These are phyloP conservation scores for Prosopis cineraria DNA, from an alignment of 306 rosid genomes.

Conservation along the genomic window DNA sequence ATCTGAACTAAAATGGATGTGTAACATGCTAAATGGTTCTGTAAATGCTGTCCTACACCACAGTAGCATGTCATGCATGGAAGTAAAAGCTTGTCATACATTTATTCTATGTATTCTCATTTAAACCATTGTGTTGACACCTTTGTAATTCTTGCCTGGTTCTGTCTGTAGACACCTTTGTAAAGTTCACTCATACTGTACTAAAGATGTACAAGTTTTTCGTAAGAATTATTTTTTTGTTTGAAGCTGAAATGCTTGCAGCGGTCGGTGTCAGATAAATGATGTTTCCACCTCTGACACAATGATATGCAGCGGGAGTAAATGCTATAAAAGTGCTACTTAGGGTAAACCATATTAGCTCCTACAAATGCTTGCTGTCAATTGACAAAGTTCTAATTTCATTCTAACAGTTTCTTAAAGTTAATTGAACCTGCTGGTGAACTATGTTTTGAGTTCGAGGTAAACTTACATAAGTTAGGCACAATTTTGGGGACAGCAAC, in stretches of 20 bases:
- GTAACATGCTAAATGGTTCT: slow-evolving; percentile 15
- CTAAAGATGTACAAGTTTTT: not conserved
- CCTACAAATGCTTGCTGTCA: not conserved
- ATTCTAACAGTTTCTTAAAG: not conserved
- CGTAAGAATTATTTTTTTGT: not conserved
- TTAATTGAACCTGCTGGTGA: slow-evolving; percentile 3
- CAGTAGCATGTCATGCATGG: not conserved
- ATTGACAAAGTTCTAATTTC: slow-evolving; percentile 4
- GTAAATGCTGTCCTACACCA: not conserved
- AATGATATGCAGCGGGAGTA: not conserved
- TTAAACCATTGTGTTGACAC: not conserved
- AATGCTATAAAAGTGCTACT: not conserved
- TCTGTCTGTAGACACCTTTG: not conserved
- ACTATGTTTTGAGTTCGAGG: not conserved
- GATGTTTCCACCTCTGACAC: slow-evolving; percentile 2
- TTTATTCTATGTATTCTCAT: not conserved
- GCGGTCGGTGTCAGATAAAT: not conserved
- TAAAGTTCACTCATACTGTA: not conserved
- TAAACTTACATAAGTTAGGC: not conserved
- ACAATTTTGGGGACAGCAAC: slow-evolving; percentile 2
- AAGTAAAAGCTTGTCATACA: not conserved
- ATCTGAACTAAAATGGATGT: not conserved
- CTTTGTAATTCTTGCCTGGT: not conserved
- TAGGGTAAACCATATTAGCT: not conserved
- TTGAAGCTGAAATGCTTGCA: not conserved